A percentile compares a stretch with the other conserved stretches of the same genome.
These are phyloP conservation scores for Diaporthe nobilis DNA, from an alignment of 2,329 filamentous ascomycete genomes.

Conservation along the genomic window DNA sequence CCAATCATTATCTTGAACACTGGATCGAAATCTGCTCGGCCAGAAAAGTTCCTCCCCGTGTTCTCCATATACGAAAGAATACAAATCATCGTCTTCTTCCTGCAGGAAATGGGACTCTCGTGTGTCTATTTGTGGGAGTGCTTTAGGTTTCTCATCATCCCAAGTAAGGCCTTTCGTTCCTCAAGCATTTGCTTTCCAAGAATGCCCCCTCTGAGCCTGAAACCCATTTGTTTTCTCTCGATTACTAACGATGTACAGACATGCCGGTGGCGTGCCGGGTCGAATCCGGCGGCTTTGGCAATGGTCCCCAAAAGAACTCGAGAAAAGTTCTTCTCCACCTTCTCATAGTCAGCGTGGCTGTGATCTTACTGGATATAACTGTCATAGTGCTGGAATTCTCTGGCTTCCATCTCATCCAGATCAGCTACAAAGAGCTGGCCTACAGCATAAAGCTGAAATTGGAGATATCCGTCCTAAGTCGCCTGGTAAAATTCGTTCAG, in stretches of 20 bases:
- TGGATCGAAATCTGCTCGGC: background rate
- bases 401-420: slow-evolving; percentile 1
- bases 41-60: background rate
- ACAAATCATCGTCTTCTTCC: slow-evolving; percentile 8
- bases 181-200: background rate
- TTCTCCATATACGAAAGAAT: background rate
- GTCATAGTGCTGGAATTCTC: background rate
- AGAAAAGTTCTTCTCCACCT: background rate
- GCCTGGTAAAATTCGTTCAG: slow-evolving; percentile 4
- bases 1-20: background rate
- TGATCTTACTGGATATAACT: background rate
- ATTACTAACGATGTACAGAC: background rate
- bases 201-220: too few species aligned
- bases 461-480: slow-evolving; percentile 8
- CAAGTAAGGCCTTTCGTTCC: background rate
- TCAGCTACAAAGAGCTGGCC: slow-evolving; percentile 11
- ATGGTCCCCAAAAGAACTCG: background rate
- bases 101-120: slow-evolving; percentile 8
- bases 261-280: background rate
- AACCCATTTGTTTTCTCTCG: background rate
- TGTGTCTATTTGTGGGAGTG: slow-evolving; percentile 16
- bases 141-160: background rate
- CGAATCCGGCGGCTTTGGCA: background rate
- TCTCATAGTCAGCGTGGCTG: background rate
- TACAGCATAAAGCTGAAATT: slow-evolving; percentile 16